Evolutionary conservation across 768 basidiomycete genomes (phyloP), one percentile per base, ranked within the genome.

Genomic region (Trametes maxima): DNA sequence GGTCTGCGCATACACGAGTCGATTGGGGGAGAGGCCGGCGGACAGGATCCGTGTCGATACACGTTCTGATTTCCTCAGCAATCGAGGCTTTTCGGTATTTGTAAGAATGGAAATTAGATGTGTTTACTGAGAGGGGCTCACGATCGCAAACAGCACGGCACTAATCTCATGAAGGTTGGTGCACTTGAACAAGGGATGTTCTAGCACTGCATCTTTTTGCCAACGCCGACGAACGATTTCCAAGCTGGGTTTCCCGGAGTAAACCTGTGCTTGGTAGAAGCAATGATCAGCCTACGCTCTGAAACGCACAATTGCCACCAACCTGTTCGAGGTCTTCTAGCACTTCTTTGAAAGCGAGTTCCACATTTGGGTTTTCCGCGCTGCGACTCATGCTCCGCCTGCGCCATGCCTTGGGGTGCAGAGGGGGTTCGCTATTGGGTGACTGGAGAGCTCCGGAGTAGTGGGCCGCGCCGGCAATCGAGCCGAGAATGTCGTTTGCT

Each of bases 401-500:
- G 19, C 59, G 22, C 59, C 59, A 60, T 7, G 35, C 52, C 35
- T 48, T 49, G 8, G 35, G 35, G 35, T 39, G 59, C 21, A 40
- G 54, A n/a, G 53, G 51, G 0, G 68, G 56, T 7, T 63, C 63
- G 5, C 36, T n/a, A 6, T 58, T 19, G 13, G 57, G 52, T 1
- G 65, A 35, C 11, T 48, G 46, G 17, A 65, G 56, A 22, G 66
- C 76, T 5, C 86, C 85, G 5, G 84, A 81, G 66, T 87, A 89
- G 65, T 88, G 86, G 0, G 86, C 84, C 16, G 79, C 86, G 43
- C 84, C 80, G 1, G 84, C 84, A 3, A 85, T 82, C 0, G 85
- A 85, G 64, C 82, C 79, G 37, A 86, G 75, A 10, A 87, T 72
- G 2, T 80, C 77, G 19, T 82, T 75, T 0, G 82, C 81, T 1